phyloP scores from a whole-genome alignment of 2,329 filamentous ascomycete species.

The Dendrostoma leiphaemia region DNA sequence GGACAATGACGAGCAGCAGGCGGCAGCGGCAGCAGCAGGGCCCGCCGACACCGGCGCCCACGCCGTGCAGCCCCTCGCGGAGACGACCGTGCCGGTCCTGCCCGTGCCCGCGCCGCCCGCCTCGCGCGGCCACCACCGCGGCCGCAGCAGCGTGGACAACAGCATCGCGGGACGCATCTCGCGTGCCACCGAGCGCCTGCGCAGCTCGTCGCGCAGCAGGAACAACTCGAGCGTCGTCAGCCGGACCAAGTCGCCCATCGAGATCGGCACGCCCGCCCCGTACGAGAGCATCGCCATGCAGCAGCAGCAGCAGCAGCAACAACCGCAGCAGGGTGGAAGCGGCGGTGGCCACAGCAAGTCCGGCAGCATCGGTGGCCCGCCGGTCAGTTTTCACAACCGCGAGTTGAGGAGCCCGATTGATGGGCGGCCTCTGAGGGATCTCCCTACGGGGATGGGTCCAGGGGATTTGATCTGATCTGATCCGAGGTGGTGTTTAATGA shows the following conservation, averaged over 20 bases:
- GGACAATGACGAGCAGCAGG: constrained; percentile 51
- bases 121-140: constrained; percentile 49
- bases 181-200: constrained; percentile 58
- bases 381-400: constrained; percentile 37
- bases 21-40: constrained; percentile 16
- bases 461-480: constrained; percentile 37
- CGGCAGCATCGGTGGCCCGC: constrained; percentile 26
- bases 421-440: constrained; percentile 20
- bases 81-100: constrained; percentile 43
- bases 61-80: constrained; percentile 29
- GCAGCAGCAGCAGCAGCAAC: too few species aligned
- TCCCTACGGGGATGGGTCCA: constrained; percentile 15
- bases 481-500: constrained; percentile 44
- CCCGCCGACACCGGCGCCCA: constrained; percentile 25
- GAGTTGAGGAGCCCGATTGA: constrained; percentile 31
- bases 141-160: constrained; percentile 53
- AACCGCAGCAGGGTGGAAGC: too few species aligned
- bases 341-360: constrained; percentile 25
- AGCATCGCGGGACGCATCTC: constrained; percentile 53
- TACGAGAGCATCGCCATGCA: constrained; percentile 35
- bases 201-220: constrained; percentile 56
- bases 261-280: constrained; percentile 30
- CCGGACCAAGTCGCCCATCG: constrained; percentile 36
- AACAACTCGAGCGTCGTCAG: constrained; percentile 38
- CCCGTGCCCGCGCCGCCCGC: constrained; percentile 43